phyloP scores from a whole-genome alignment of 495 filamentous ascomycete genomes.

The Melanomma pulvis-pyrius region DNA sequence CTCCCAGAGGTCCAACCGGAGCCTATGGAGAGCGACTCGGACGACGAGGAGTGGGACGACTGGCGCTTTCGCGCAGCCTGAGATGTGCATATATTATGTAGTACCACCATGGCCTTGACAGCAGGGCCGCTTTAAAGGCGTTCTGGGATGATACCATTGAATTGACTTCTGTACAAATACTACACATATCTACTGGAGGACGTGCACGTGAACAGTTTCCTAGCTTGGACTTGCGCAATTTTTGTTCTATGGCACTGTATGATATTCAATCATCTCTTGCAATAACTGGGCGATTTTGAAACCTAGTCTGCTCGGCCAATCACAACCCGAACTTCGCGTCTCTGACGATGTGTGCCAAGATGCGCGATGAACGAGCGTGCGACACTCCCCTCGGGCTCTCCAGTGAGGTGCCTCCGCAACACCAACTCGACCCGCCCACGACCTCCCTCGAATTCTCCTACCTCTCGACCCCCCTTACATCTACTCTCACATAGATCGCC shows the following conservation, averaged over 20 bases:
- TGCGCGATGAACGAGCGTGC: neutral
- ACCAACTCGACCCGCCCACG: neutral
- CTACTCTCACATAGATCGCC: neutral
- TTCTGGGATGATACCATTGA: constrained; percentile 14
- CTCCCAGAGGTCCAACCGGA: constrained; percentile 42
- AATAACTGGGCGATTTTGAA: neutral
- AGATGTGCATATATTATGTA: neutral
- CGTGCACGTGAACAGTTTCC: neutral
- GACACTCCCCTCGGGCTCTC: neutral
- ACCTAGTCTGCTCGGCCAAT: neutral
- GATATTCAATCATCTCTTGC: neutral
- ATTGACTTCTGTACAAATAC: neutral
- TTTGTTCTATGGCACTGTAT: too few species aligned
- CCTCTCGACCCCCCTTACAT: neutral
- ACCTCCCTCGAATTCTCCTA: neutral
- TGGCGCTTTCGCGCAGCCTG: constrained; percentile 59
- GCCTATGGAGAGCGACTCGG: constrained; percentile 56
- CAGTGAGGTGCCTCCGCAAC: neutral
- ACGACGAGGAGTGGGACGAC: constrained; percentile 68
- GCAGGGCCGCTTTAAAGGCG: neutral
- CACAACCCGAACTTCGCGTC: too few species aligned
- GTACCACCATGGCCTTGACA: constrained; percentile 4
- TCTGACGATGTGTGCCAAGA: neutral
- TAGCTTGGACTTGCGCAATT: neutral
- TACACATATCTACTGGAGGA: neutral